These are phyloP conservation scores for Alternaria sp. DNA, from an alignment of 2,329 filamentous ascomycete genomes.

Conservation along the genomic window DNA sequence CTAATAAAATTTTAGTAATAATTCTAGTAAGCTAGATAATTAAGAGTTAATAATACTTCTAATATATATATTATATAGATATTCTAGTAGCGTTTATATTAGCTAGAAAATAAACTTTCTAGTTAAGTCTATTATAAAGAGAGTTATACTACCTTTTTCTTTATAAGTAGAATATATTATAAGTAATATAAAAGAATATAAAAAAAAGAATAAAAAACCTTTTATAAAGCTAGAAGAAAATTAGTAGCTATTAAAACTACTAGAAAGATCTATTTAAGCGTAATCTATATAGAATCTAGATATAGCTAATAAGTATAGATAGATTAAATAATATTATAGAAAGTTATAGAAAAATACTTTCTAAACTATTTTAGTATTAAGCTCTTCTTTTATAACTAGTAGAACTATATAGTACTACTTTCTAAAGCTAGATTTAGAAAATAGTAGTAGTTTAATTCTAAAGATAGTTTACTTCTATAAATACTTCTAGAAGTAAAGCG, in stretches of 20 bases:
- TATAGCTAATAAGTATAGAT: not conserved
- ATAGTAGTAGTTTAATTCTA: not conserved
- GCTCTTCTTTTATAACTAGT: not conserved
- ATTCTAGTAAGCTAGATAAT: not conserved
- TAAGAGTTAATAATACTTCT: not conserved
- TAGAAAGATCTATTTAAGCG: not conserved
- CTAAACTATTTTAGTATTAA: not conserved
- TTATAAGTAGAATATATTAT: not conserved
- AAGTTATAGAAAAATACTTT: not conserved
- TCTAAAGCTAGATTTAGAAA: not conserved
- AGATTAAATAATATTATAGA: not conserved
- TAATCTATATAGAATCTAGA: not conserved
- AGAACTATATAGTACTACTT: not conserved
- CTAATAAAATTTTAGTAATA: slow-evolving; percentile 1
- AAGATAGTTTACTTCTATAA: not conserved
- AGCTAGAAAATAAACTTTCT: not conserved
- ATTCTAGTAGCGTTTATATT: not conserved
- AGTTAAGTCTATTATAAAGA: slow-evolving; percentile 1
- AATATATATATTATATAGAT: slow-evolving; percentile 1
- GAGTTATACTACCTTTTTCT: not conserved
- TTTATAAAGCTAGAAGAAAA: not conserved
- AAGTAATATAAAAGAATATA: slow-evolving; percentile 4
- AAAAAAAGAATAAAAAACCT: not conserved
- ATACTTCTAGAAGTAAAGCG: not conserved
- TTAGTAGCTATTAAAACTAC: not conserved